These are phyloP conservation scores for Cenchrus purpureus DNA, from an alignment of 176 grass and related monocot species.

Conservation along the genomic window DNA sequence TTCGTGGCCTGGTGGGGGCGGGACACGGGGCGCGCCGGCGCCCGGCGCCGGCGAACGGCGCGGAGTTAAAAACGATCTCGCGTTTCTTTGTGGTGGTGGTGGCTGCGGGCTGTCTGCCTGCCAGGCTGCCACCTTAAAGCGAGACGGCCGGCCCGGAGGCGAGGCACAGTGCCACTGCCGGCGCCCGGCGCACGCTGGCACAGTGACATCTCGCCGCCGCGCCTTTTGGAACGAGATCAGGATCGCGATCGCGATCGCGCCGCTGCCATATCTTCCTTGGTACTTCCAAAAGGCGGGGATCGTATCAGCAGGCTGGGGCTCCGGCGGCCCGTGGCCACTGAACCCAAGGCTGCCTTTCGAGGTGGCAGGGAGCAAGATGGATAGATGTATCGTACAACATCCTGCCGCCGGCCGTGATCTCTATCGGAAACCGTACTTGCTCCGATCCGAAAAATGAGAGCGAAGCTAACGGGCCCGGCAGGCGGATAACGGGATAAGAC, in stretches of 20 bases:
- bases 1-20: too few relatives aligned
- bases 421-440: neutral
- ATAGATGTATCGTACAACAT: neutral
- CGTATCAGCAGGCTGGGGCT: neutral
- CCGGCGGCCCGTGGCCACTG: neutral
- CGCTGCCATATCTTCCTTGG: constrained; percentile 54
- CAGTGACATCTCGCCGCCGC: neutral
- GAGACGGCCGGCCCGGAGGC: neutral
- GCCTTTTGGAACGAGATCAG: neutral
- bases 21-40: too few relatives aligned
- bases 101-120: too few relatives aligned
- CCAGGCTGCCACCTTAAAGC: constrained; percentile 42
- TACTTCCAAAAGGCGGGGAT: constrained; percentile 21
- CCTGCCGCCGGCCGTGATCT: neutral
- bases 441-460: neutral
- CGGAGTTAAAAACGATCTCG: too few relatives aligned
- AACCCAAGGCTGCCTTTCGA: neutral
- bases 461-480: neutral
- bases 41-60: too few relatives aligned
- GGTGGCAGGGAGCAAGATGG: constrained; percentile 1
- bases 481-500: neutral
- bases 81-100: too few relatives aligned
- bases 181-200: constrained; percentile 4
- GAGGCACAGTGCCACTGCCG: neutral
- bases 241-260: neutral